phyloP scores from a whole-genome alignment of 1,284 basidiomycete species.

The Anthracocystis walkeri region DNA sequence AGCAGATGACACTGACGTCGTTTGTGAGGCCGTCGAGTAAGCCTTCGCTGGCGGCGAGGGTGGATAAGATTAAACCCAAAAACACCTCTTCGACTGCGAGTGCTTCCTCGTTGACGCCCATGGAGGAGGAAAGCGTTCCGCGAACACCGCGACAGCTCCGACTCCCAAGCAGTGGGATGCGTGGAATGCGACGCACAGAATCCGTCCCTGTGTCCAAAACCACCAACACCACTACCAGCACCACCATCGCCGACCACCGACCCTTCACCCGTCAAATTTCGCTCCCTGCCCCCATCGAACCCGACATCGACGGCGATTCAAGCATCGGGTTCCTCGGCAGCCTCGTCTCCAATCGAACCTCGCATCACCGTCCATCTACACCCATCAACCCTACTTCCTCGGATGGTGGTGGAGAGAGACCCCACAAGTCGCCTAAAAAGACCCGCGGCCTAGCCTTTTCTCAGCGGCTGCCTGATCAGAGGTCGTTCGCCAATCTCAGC shows the following conservation, averaged over 20 bases:
- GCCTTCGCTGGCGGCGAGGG: constrained; percentile 5
- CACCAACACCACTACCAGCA: background rate
- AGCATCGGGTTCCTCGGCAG: constrained; percentile 39
- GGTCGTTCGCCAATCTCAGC: constrained; percentile 4
- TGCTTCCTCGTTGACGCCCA: background rate
- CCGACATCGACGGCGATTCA: constrained; percentile 15
- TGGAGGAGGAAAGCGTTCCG: background rate
- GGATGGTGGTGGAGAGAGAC: background rate
- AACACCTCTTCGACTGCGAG: background rate
- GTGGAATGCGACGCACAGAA: constrained; percentile 22
- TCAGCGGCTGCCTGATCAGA: background rate
- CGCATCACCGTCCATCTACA: constrained; percentile 6
- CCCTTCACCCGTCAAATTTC: constrained; percentile 2
- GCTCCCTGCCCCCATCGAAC: background rate
- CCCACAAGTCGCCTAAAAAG: constrained; percentile 23
- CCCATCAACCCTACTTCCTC: background rate
- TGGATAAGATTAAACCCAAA: background rate
- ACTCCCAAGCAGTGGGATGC: constrained; percentile 16
- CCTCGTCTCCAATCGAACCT: background rate
- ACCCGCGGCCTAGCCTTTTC: background rate
- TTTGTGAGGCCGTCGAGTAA: constrained; percentile 22
- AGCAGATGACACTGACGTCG: constrained; percentile 13
- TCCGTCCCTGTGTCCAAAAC: constrained; percentile 7
- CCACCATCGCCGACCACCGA: background rate
- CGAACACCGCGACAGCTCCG: constrained; percentile 20